These are phyloP conservation scores for Glaciozyma antarctica DNA, from an alignment of 768 basidiomycete genomes.

Conservation along the genomic window DNA sequence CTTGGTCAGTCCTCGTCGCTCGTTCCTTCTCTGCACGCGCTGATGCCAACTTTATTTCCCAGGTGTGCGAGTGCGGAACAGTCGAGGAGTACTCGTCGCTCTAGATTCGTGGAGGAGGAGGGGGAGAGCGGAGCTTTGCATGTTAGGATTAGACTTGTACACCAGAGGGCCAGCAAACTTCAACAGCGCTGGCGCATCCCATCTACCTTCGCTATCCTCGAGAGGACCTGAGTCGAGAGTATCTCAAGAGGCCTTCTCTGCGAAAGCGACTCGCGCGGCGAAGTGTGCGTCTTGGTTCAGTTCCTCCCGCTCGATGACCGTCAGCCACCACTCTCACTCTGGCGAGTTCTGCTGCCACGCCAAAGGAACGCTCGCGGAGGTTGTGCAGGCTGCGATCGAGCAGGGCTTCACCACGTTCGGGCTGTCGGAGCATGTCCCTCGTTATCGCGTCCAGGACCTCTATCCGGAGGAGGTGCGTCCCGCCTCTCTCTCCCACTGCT, in stretches of 20 bases:
- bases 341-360: conserved; percentile 92
- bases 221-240: too few species aligned
- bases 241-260: too few species aligned
- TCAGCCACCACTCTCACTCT: conserved; percentile 72
- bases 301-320: too few species aligned
- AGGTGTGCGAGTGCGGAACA: conserved; percentile 42
- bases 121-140: too few species aligned
- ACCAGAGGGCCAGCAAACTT: too few species aligned
- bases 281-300: too few species aligned
- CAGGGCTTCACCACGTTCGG: conserved; percentile 75
- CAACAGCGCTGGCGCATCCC: too few species aligned
- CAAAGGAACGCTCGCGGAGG: conserved; percentile 64
- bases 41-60: too few species aligned
- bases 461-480: conserved; percentile 86
- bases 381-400: conserved; percentile 67
- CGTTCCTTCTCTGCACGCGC: not conserved
- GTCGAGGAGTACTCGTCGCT: conserved; percentile 33
- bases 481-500: not conserved
- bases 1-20: conserved; percentile 43
- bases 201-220: too few species aligned
- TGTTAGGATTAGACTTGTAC: too few species aligned
- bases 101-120: too few species aligned
- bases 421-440: conserved; percentile 84
- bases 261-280: too few species aligned
- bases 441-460: conserved; percentile 67